Percentiles rank a stretch among this genome's conserved stretches.
Conservation (phyloP, 257 asterid genomes). For the Schizonepeta tenuifolia region DNA sequence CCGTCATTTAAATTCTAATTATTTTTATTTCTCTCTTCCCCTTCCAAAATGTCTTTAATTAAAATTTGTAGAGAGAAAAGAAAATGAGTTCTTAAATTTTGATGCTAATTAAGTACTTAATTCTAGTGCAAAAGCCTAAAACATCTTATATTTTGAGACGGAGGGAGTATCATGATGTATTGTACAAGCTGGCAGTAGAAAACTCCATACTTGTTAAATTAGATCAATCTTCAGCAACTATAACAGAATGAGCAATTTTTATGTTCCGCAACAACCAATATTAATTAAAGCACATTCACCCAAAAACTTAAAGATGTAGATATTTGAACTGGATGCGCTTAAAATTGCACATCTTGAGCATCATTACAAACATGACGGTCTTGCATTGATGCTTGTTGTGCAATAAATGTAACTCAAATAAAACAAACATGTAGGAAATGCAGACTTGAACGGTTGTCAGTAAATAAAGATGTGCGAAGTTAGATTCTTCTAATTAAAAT, state of each 20-base stretch:
- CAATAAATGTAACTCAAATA: background rate
- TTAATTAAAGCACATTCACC: background rate
- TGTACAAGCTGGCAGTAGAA: background rate
- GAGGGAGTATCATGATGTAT: constrained; percentile 2
- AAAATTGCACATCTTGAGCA: background rate
- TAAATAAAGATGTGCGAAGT: background rate
- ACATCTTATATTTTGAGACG: too few species aligned
- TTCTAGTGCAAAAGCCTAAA: too few species aligned
- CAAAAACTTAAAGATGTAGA: background rate
- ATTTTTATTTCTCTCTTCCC: too few species aligned
- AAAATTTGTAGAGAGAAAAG: too few species aligned
- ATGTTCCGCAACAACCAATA: background rate
- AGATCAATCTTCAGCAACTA: constrained; percentile 13
- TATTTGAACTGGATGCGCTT: background rate
- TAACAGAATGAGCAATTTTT: constrained; percentile 1
- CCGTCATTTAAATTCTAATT: too few species aligned
- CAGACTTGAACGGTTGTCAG: background rate
- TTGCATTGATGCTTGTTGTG: background rate
- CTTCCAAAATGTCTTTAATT: too few species aligned
- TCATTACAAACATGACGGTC: background rate
- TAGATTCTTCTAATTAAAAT: constrained; percentile 9
- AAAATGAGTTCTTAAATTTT: too few species aligned
- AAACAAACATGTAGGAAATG: background rate
- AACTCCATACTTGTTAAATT: background rate
- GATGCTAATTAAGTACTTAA: too few species aligned